These are phyloP conservation scores for Epichloe typhina DNA, from an alignment of 2,329 filamentous ascomycete species.

Conservation along the genomic window DNA sequence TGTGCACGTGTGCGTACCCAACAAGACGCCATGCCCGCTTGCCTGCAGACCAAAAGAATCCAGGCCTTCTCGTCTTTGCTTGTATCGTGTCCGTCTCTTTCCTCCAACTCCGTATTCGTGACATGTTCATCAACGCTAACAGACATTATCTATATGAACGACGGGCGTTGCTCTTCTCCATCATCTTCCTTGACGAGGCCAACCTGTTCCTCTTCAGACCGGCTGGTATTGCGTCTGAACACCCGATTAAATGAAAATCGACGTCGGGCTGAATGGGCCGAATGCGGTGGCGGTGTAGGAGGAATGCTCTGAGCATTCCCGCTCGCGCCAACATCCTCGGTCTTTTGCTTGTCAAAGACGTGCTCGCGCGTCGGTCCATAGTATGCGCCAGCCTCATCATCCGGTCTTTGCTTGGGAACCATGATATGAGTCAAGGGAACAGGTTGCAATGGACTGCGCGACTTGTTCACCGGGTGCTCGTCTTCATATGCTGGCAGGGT, in stretches of 20 bases:
- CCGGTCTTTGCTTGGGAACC: constrained; percentile 32
- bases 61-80: neutral
- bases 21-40: neutral
- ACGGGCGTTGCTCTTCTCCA: neutral
- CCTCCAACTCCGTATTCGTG: neutral
- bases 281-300: constrained; percentile 49
- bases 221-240: constrained; percentile 39
- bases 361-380: constrained; percentile 28
- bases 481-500: constrained; percentile 19
- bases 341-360: constrained; percentile 31
- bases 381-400: constrained; percentile 28
- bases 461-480: constrained; percentile 26
- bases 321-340: constrained; percentile 34
- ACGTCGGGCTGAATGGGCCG: constrained; percentile 49
- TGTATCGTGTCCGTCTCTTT: neutral
- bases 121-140: neutral
- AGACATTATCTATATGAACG: neutral
- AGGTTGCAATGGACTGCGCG: constrained; percentile 45
- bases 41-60: neutral
- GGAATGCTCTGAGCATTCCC: constrained; percentile 29
- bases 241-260: constrained; percentile 92
- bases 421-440: constrained; percentile 50
- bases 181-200: constrained; percentile 60
- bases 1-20: neutral
- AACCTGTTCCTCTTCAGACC: constrained; percentile 70